Evolutionary conservation across 495 filamentous ascomycete species (phyloP).

Genomic region (Friedmanniomyces simplex): DNA sequence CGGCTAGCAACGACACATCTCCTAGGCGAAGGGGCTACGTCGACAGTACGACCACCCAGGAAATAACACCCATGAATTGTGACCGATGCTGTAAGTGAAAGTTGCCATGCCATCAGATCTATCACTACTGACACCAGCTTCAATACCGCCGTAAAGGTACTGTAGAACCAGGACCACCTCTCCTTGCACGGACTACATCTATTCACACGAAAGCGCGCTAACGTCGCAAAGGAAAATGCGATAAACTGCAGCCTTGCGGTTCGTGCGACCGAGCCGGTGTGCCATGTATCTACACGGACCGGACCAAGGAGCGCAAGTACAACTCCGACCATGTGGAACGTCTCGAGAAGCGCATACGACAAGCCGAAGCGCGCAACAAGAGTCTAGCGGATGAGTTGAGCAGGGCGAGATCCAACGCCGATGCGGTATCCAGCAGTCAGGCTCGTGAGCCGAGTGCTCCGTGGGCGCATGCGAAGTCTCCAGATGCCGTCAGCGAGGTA

Average conservation of each 20-base stretch:
- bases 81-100: too few species aligned
- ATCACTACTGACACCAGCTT: too few species aligned
- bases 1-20: too few species aligned
- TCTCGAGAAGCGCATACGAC: background rate
- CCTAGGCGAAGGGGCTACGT: too few species aligned
- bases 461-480: background rate
- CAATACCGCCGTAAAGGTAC: too few species aligned
- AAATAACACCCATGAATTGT: too few species aligned
- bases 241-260: constrained; percentile 7
- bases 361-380: constrained; percentile 1
- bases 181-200: too few species aligned
- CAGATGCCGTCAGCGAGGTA: constrained; percentile 7
- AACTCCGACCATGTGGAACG: constrained; percentile 4
- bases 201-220: constrained; percentile 3
- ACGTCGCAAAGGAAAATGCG: constrained; percentile 11
- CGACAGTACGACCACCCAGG: too few species aligned
- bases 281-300: constrained; percentile 7
- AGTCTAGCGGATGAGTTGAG: constrained; percentile 3
- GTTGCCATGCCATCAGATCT: too few species aligned
- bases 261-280: constrained; percentile 5
- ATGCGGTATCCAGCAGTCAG: background rate
- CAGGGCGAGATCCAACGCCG: background rate
- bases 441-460: background rate
- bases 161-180: too few species aligned
- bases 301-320: background rate